Percentiles rank a stretch among this genome's conserved stretches.
Evolutionary conservation across 2,329 filamentous ascomycete genomes (phyloP).

Genomic region (Gnomoniopsis smithogilvyi): DNA sequence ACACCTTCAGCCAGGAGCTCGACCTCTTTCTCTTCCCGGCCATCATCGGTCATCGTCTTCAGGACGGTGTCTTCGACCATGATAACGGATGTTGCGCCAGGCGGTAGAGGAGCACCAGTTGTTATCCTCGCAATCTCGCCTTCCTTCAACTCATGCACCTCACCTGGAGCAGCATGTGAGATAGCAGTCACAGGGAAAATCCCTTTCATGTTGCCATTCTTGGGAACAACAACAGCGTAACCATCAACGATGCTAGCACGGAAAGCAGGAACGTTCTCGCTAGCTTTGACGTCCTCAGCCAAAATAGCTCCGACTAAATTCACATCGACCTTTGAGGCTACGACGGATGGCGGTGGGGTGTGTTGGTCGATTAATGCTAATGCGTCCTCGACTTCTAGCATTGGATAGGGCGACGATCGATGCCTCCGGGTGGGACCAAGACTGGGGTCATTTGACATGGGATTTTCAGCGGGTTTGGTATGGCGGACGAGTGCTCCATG

Average conservation of each 20-base stretch:
- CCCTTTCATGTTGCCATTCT: conserved; percentile 65
- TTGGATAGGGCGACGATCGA: conserved; percentile 85
- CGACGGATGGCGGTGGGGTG: conserved; percentile 61
- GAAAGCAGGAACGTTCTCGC: conserved; percentile 87
- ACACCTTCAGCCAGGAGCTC: conserved; percentile 80
- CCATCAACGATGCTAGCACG: conserved; percentile 95
- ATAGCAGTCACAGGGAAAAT: conserved; percentile 82
- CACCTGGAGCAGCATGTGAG: conserved; percentile 77
- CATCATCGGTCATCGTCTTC: conserved; percentile 71
- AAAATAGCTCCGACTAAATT: conserved; percentile 73
- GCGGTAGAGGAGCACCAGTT: conserved; percentile 86
- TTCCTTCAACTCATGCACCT: conserved; percentile 60
- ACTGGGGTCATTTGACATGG: conserved; percentile 57
- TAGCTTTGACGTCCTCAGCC: conserved; percentile 76
- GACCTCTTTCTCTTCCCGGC: conserved; percentile 79
- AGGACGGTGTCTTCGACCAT: conserved; percentile 95
- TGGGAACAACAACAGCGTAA: conserved; percentile 75
- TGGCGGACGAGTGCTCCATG: conserved; percentile 68
- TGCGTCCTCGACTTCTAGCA: conserved; percentile 83
- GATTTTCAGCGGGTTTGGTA: conserved; percentile 58
- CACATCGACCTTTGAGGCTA: conserved; percentile 59
- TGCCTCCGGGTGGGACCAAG: conserved; percentile 68
- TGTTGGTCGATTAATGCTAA: conserved; percentile 68
- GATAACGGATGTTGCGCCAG: conserved; percentile 84
- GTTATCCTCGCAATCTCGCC: conserved; percentile 88